Base-by-base conservation (phyloP, 345 rosid species). In the Corchorus olitorius region DNA sequence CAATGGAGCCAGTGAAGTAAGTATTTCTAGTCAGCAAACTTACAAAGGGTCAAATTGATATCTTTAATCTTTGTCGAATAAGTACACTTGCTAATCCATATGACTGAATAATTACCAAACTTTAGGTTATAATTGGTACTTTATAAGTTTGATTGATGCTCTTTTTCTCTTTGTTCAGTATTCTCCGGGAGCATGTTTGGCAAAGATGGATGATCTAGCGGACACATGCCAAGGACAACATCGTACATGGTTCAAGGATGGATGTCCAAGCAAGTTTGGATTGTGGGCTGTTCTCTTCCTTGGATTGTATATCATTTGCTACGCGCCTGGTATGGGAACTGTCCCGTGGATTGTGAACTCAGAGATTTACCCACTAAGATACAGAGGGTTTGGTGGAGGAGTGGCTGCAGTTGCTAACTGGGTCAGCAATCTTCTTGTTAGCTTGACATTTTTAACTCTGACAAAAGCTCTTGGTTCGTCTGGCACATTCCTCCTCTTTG, bases 231-330 rank as follows among this genome's bases (percentile, higher is more conserved):
- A 58, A 11, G 81, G 73, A 0, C 80, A 74, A 56, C 81, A 70
- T 46, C 78, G 94, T 16, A 85, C 82, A 10, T 88, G 79, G 81
- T 95, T 85, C 67, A 82, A 80, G 77, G 83, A 87, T 35, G 96
- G 98, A 1, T 95, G 98, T 58, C 99, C 97, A 0, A 92, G 91
- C 87, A 90, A 75, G 71, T 78, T 93, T 15, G 99, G 99, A 1
- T 90, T 88, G 74, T 85, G 89, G 1, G 93, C 98, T 0, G 85
- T 93, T 10, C 61, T 93, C 50, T 78, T 93, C 62, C 83, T 82
- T 0, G 87, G 75, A 0, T 0, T 80, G 13, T 84, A 84, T 53
- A 84, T 82, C 27, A 68, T 82, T n/a, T 61, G 55, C 48, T 82
- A 77, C 64, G 72, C 87, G 1, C 87, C 85, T 2, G 83, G 87